Base-by-base conservation (phyloP, 257 asterid species). In the Salvia rosmarinus region DNA sequence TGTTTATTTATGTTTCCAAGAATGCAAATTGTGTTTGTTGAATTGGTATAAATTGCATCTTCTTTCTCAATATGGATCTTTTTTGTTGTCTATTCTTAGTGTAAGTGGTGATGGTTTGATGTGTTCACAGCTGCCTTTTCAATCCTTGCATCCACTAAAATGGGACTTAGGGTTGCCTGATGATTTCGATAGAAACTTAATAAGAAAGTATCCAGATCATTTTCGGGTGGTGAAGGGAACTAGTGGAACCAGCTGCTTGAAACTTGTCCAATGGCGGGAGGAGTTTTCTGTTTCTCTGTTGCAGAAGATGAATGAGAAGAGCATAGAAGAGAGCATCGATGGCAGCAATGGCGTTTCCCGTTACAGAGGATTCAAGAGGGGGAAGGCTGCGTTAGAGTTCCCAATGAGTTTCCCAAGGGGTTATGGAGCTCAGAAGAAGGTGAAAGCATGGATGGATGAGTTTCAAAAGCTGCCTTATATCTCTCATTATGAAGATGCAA, bases 361-460 rank as follows among this genome's bases (percentile, higher is more conserved):
- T 56, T 90, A 94, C 73, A 73, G 90, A 67, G 82, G 82, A 62
- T 91, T 89, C 82, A 91, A 80, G 86, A 89, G 86, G 63, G 97
- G 97, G 5, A 88, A 87, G 81, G 86, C 93, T 0, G 91, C 95
- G 4, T 76, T 91, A 69, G 86, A 88, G 77, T 94, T 91, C 65
- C 96, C 91, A 3, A 88, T 94, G 99, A 94, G 92, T 65, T 91
- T 89, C 62, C 99, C 99, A 0, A 87, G 97, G 78, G 96, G 96
- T 25, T 94, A 94, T 49, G 97, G 99, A 51, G 96, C 87, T 0
- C 99, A 88, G 66, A 94, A 89, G 64, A 94, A 89, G 89, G 99
- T 94, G 64, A 89, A 82, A 67, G 91, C 87, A 3, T 94, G 99
- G 99, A 94, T 94, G 97, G 92, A 91, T 23, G 99, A 94, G 68